Percentiles rank a stretch among this genome's conserved stretches.
These are phyloP conservation scores for Botrytis paeoniae DNA, from an alignment of 2,329 filamentous ascomycete species.

Conservation along the genomic window DNA sequence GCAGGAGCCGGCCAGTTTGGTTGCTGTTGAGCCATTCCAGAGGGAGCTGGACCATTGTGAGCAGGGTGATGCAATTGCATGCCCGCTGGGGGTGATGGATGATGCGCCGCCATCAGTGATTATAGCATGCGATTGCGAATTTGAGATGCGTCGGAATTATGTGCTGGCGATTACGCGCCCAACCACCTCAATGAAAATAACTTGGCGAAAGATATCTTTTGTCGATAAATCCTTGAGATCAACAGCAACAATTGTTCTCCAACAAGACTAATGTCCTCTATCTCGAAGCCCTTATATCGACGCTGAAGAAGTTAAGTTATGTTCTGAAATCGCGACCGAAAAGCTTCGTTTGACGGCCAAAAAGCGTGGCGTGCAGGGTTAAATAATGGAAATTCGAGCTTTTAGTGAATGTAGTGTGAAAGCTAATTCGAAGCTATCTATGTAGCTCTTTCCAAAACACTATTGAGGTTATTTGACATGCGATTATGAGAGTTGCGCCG, in stretches of 20 bases:
- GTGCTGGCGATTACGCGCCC: conserved; percentile 20
- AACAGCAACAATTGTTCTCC: conserved; percentile 8
- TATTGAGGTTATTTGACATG: background rate
- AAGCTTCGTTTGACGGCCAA: conserved; percentile 2
- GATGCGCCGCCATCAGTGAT: conserved; percentile 36
- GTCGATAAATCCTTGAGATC: background rate
- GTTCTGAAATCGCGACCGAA: background rate
- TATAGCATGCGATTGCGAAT: conserved; percentile 15
- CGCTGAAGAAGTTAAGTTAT: background rate
- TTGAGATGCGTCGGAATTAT: background rate
- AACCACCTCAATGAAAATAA: conserved; percentile 9
- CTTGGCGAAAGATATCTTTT: conserved; percentile 1
- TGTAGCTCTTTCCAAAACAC: background rate
- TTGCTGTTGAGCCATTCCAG: conserved; percentile 31
- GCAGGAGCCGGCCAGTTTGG: conserved; percentile 41
- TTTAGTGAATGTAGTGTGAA: background rate
- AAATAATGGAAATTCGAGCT: background rate
- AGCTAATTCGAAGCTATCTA: background rate
- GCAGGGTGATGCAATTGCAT: conserved; percentile 46
- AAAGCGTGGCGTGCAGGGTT: background rate
- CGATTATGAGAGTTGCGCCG: background rate
- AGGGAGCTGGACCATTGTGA: conserved; percentile 32
- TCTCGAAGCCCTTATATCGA: background rate
- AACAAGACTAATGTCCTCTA: background rate
- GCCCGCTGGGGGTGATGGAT: conserved; percentile 49